These are phyloP conservation scores for Zhuliangozyma parablackwelliae DNA, from an alignment of 1,139 yeast species.

Conservation along the genomic window DNA sequence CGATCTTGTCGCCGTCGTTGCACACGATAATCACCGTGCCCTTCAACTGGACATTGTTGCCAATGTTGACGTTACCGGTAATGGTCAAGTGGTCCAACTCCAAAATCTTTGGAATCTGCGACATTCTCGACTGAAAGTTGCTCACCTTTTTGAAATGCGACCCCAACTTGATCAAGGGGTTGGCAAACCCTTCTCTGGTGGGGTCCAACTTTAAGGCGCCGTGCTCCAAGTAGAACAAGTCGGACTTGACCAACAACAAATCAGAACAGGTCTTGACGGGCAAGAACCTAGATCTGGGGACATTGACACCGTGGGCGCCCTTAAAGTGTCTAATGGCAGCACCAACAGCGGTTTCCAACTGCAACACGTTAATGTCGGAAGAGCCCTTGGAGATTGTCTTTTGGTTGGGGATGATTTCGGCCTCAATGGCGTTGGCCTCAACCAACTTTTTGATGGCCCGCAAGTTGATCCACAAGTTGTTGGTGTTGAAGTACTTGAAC, in stretches of 20 bases:
- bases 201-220: conserved; percentile 87
- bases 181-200: conserved; percentile 77
- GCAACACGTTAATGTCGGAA: conserved; percentile 78
- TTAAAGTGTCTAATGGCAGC: conserved; percentile 96
- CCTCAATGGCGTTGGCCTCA: conserved; percentile 74
- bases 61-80: conserved; percentile 92
- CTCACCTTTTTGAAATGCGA: conserved; percentile 94
- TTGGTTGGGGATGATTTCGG: conserved; percentile 93
- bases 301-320: conserved; percentile 96
- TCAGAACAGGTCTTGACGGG: conserved; percentile 98
- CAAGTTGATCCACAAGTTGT: conserved; percentile 95
- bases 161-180: conserved; percentile 94
- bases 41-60: conserved; percentile 85
- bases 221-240: conserved; percentile 83
- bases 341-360: conserved; percentile 98
- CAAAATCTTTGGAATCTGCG: conserved; percentile 93
- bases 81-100: conserved; percentile 96
- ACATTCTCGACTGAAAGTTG: conserved; percentile 83
- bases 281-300: conserved; percentile 94
- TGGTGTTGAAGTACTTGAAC: conserved; percentile 96
- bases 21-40: conserved; percentile 98
- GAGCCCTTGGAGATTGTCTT: conserved; percentile 78
- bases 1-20: conserved; percentile 94
- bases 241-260: conserved; percentile 91
- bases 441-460: conserved; percentile 91